Conservation (phyloP, 1,284 basidiomycete genomes). For the Marasmius sp. region DNA sequence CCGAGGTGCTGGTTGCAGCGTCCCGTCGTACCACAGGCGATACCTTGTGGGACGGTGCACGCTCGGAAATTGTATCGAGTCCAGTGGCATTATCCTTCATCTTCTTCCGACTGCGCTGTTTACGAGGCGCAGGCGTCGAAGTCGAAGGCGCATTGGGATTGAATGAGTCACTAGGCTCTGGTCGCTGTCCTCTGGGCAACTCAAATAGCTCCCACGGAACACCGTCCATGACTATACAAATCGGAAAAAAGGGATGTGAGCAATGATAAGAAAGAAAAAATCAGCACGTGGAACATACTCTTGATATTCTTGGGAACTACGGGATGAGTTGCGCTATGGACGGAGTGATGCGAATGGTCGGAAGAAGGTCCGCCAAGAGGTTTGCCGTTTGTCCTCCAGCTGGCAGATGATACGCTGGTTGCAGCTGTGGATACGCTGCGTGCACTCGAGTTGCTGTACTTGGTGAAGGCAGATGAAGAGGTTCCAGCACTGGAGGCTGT, state of each 20-base stretch:
- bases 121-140: conserved; percentile 53
- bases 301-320: conserved; percentile 73
- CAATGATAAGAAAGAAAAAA: conserved; percentile 14
- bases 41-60: conserved; percentile 34
- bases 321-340: conserved; percentile 28
- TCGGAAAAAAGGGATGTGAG: conserved; percentile 1
- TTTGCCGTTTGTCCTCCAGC: conserved; percentile 56
- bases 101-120: conserved; percentile 63
- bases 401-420: conserved; percentile 68
- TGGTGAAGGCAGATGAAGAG: conserved; percentile 69
- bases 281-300: conserved; percentile 47
- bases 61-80: conserved; percentile 75
- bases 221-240: conserved; percentile 62
- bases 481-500: conserved; percentile 67
- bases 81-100: conserved; percentile 46
- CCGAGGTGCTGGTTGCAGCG: conserved; percentile 68
- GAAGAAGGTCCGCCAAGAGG: conserved; percentile 28
- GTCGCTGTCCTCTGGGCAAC: conserved; percentile 61
- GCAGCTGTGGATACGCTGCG: conserved; percentile 75
- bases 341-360: conserved; percentile 13
- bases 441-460: conserved; percentile 74
- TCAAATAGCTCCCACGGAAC: conserved; percentile 72
- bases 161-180: conserved; percentile 62
- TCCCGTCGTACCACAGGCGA: conserved; percentile 38
- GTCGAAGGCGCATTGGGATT: conserved; percentile 28